Base-by-base conservation (phyloP, 495 filamentous ascomycete genomes). In the Aspergillus steynii region DNA sequence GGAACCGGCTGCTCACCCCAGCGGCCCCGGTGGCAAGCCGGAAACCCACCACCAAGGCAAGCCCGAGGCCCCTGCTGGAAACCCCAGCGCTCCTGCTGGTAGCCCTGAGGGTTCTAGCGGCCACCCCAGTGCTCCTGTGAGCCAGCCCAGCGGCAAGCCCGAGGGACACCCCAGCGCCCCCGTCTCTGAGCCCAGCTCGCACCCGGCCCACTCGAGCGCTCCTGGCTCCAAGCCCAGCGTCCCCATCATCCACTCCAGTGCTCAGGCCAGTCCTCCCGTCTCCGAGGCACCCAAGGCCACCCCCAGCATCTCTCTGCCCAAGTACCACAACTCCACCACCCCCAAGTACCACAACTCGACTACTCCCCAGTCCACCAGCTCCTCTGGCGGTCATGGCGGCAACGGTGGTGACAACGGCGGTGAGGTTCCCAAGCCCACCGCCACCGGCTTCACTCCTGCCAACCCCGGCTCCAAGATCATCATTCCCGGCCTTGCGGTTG, bases 381-480 rank as follows among this genome's bases (percentile, higher is more conserved):
- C 50, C 28, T 9, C 28, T 2, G 15, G 27, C 27, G 29, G 51
- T 28, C 8, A 10, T 29, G 29, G 51, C 25, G 48, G 20, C 5
- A 29, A 14, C 27, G 29, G 29, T 28, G 51, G 51, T 15, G 51
- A 25, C 5, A 50, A 8, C 42, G 56, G 5, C 3, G 15, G 49
- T 34, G 31, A 31, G 12, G 57, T 42, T 14, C 59, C 55, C n/a
- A 53, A 52, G 49, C 25, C 59, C 7, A 49, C 53, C 8, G 25
- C 59, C 20, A 50, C 65, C 29, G 66, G 64, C 45, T 69, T 67
- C 59, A 45, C 28, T 25, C 61, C 68, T 56, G 61, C 72, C 60
- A 74, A 60, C 69, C 69, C 69, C 5, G 73, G 73, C n/a, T 58
- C 67, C 20, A 77, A 68, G 65, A 50, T 75, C 48, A 50, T 67